Evolutionary conservation across 2,329 filamentous ascomycete genomes (phyloP).

Genomic region (Orbilia brochopaga): DNA sequence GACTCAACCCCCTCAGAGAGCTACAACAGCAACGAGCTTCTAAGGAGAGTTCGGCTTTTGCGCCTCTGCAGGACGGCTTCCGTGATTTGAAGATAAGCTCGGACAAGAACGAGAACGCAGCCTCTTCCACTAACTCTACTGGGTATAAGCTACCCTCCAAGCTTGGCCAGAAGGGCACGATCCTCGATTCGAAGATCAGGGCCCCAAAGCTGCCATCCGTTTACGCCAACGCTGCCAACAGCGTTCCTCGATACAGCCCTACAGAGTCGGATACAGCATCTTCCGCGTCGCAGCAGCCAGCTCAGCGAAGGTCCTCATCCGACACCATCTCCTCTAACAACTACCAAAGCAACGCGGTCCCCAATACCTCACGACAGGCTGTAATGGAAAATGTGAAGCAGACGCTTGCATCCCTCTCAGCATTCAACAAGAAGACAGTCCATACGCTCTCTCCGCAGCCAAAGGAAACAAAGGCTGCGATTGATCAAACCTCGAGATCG

Average conservation of each 20-base stretch:
- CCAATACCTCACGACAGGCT: slow-evolving; percentile 14
- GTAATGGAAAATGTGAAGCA: slow-evolving; percentile 46
- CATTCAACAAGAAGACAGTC: slow-evolving; percentile 51
- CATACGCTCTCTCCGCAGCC: slow-evolving; percentile 52
- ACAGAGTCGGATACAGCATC: slow-evolving; percentile 17
- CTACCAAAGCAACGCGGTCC: slow-evolving; percentile 35
- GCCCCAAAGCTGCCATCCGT: slow-evolving; percentile 41
- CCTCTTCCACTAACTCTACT: slow-evolving; percentile 21
- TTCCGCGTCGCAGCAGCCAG: slow-evolving; percentile 18
- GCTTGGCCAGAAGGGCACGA: slow-evolving; percentile 40
- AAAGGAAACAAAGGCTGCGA: slow-evolving; percentile 52
- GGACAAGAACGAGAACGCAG: slow-evolving; percentile 44
- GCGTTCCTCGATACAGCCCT: slow-evolving; percentile 26
- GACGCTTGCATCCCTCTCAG: slow-evolving; percentile 51
- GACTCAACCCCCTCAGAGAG: slow-evolving; percentile 44
- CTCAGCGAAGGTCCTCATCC: slow-evolving; percentile 33
- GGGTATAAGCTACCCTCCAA: slow-evolving; percentile 50
- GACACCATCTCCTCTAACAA: slow-evolving; percentile 20
- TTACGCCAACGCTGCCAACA: slow-evolving; percentile 16
- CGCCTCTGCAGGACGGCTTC: slow-evolving; percentile 45
- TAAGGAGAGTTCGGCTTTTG: slow-evolving; percentile 38
- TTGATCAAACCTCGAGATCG: slow-evolving; percentile 49
- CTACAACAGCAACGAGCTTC: slow-evolving; percentile 45
- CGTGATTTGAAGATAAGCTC: slow-evolving; percentile 51
- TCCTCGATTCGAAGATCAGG: slow-evolving; percentile 46